Base-by-base conservation (phyloP, 805 yeast genomes). In the Torulaspora franciscae region DNA sequence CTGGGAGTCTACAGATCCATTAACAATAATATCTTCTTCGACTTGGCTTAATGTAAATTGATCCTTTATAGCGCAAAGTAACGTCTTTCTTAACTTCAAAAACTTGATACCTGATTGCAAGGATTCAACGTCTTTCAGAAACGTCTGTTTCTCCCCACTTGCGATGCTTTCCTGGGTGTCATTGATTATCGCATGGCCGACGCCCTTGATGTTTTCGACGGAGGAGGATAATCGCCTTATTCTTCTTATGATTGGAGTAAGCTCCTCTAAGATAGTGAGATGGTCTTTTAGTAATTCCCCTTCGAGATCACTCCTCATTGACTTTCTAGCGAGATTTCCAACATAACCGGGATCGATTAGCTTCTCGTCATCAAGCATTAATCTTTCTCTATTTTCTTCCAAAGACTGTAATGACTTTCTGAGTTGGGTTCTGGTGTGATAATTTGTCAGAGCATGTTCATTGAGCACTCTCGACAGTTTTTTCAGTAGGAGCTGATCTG, bases 1-100 rank as follows among this genome's bases (percentile, higher is more conserved):
- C 41, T 75, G 80, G 1, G 71, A 68, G 32, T 70, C 66, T 7
- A 75, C 48, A 13, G 59, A 45, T 44, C 68, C 58, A 57, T 73
- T 71, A 17, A 63, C 59, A 32, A 90, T 66, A 6, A 75, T 64
- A 54, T 77, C 83, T 36, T 79, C 81, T 53, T 91, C 97, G 45
- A 78, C 76, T 48, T 82, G 90, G 35, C 75, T 75, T 35, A 91
- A 62, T 0, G 90, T 77, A 58, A 85, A 87, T 45, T 76, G 76
- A 3, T 73, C 70, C 49, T 80, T 79, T 52, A 84, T 77, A 24
- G 74, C 71, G 0, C 64, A 54, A 32, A 85, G 62, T 1, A 85
- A 56, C 29, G 70, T 62, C 56, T 76, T 80, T 54, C 82, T 79
- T 39, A 82, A 51, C 36, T 47, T 55, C 8, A 59, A 40, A 15